Base-by-base conservation (phyloP, 2,329 filamentous ascomycete species). In the Penicillium nordicum region DNA sequence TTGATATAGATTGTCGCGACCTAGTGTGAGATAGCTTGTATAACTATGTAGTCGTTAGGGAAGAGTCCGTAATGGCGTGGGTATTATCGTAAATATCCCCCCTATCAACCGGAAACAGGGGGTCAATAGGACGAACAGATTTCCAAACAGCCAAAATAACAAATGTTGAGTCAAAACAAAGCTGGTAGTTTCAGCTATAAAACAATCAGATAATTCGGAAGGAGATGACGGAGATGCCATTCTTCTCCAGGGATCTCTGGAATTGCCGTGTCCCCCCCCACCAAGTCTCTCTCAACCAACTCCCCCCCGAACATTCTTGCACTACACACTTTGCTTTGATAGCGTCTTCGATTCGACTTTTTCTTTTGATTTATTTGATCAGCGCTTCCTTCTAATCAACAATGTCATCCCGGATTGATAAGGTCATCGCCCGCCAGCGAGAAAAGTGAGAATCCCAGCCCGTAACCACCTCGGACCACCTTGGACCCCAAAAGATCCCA, bases 391-490 rank as follows among this genome's bases (percentile, higher is more conserved):
- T 51, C 18, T 30, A 25, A 10, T 38, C 29, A 50, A 67, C 52
- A 43, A 76, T 76, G 75, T 75, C 74, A 47, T 76, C 75, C 49
- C 69, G 69, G 21, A 88, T 89, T 55, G 84, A 88, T 59, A 89
- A 88, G 76, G 88, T 87, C 43, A 85, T 89, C 66, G 83, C 84
- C 59, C 82, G 87, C 53, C 87, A 97, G 73, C 89, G 93, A 78
- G 82, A 89, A 76, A 93, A 86, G 87, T 88, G 78, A 60, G 68
- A 63, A 25, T 23, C 41, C 46, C 37, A 16, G 29, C 51, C 37
- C 40, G 50, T 42, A 40, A 36, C 14, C n/a, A 50, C 11, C n/a
- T 48, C 6, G 21, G 32, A 37, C 45, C 45, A 25, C 52, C 25
- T 42, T 16, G 21, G 21, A 47, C 36, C 29, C 12, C 34, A n/a